Evolutionary conservation across 768 basidiomycete genomes (phyloP).

Genomic region (Candolleomyces efflorescens): DNA sequence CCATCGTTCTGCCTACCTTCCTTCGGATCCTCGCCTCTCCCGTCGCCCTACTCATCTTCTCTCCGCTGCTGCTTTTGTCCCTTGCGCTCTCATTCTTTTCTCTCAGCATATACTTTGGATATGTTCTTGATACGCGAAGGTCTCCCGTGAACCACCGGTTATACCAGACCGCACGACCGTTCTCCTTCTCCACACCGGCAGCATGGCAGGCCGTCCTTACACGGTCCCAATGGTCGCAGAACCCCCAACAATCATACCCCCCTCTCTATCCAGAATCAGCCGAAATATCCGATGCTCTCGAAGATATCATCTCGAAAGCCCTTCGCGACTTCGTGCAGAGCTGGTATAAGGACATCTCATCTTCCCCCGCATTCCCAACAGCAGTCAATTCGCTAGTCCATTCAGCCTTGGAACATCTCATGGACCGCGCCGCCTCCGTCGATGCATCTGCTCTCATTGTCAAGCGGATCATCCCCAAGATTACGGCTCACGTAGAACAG

Average conservation of each 20-base stretch:
- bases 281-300: constrained; percentile 64
- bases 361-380: constrained; percentile 83
- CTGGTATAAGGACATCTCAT: constrained; percentile 88
- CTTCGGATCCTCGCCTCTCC: constrained; percentile 64
- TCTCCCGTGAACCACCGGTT: constrained; percentile 32
- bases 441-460: constrained; percentile 78
- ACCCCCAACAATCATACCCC: constrained; percentile 60
- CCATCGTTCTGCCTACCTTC: constrained; percentile 50
- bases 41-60: constrained; percentile 55
- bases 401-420: constrained; percentile 52
- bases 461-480: constrained; percentile 79
- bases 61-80: constrained; percentile 52
- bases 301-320: constrained; percentile 77
- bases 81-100: constrained; percentile 48
- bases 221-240: constrained; percentile 87
- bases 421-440: constrained; percentile 50
- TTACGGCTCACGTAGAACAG: constrained; percentile 86
- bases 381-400: constrained; percentile 78
- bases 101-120: constrained; percentile 51
- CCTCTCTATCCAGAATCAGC: constrained; percentile 63
- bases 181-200: constrained; percentile 87
- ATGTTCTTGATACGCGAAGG: constrained; percentile 49
- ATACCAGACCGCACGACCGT: constrained; percentile 61
- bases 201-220: constrained; percentile 91
- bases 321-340: constrained; percentile 83